Evolutionary conservation across 208 protist species (phyloP), one percentile per base, ranked within the genome.

Genomic region (Trypanosoma caninum): DNA sequence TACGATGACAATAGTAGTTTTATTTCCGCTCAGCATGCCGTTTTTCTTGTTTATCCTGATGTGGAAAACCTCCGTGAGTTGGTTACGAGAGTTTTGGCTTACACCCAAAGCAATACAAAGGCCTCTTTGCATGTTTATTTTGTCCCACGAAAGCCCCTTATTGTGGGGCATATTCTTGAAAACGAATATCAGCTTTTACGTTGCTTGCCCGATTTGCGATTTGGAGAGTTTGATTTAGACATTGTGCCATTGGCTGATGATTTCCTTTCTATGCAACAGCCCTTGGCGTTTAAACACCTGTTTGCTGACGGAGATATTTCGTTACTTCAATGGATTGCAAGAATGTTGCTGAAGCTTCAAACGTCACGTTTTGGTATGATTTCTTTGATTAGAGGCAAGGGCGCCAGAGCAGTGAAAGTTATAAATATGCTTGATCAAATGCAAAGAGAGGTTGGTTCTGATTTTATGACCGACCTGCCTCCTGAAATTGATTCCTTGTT

Each of bases 311-410:
- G 83, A 20, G 85, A 96, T 55, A 65, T 82, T 18, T 78, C 84
- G 14, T 55, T 69, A 10, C 65, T 94, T 6, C 59, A 74, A 7
- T 90, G 80, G 80, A 82, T 88, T 52, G 83, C 92, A 20, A 65
- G 81, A 34, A 72, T 84, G 20, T 28, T 97, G 18, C 53, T 97
- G 28, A 97, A 97, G 56, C 65, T 96, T 41, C 86, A 97, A 52
- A 87, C 81, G 1, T 73, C 76, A 13, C 71, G 63, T 13, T 84
- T 86, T 51, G 87, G 87, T 14, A 30, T 72, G 6, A 79, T 92
- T 59, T 71, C 74, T 13, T 50, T 62, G 28, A 79, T 94, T 31
- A 69, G 67, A 34, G 83, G 74, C 0, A 87, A 89, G 31, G 90
- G 90, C 27, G 46, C 51, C 11, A 72, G 74, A 42, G 74, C 89